Base-by-base conservation (phyloP, 2,329 filamentous ascomycete species). In the Talaromyces sp. region DNA sequence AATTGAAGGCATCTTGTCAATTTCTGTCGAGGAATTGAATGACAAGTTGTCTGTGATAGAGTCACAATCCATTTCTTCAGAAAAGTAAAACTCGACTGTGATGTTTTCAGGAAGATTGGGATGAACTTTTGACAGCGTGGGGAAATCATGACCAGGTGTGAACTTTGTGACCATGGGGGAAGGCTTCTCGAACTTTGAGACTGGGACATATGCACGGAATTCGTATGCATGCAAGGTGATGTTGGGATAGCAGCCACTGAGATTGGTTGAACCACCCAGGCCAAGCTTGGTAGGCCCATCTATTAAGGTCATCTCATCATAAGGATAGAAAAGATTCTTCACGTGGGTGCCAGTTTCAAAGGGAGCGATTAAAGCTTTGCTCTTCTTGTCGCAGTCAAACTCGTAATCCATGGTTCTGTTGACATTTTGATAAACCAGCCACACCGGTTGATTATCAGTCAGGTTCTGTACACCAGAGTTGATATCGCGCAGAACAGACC, bases 271-370 rank as follows among this genome's bases (percentile, higher is more conserved):
- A 1, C 74, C 74, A 50, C 77, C 75, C 36, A 82, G 72, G 10
- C 75, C 76, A 40, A 83, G 74, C 29, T 70, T 71, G 5, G 71
- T 65, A 1, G 72, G 65, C 0, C 81, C 81, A 1, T 66, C 64
- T 27, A 74, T 71, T 17, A 87, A 71, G 0, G 69, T 77, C 51
- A 80, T 73, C 55, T 82, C 77, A 19, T 85, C 82, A 57, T 82
- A 83, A 0, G 84, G 83, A 59, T 81, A 81, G 66, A 88, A 85
- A 14, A 88, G 65, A 59, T 86, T 86, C 63, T 81, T 82, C 55
- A 88, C 84, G 0, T 73, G 80, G 2, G 77, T 80, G 8, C 76
- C 79, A 2, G 69, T 62, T 9, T 75, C 71, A 51, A 84, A 88
- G 0, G 85, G 82, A 10, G 84, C 71, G 19, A 86, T 72, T 36